Conservation (phyloP, 2,329 filamentous ascomycete species). For the Purpureocillium takamizusanense region DNA sequence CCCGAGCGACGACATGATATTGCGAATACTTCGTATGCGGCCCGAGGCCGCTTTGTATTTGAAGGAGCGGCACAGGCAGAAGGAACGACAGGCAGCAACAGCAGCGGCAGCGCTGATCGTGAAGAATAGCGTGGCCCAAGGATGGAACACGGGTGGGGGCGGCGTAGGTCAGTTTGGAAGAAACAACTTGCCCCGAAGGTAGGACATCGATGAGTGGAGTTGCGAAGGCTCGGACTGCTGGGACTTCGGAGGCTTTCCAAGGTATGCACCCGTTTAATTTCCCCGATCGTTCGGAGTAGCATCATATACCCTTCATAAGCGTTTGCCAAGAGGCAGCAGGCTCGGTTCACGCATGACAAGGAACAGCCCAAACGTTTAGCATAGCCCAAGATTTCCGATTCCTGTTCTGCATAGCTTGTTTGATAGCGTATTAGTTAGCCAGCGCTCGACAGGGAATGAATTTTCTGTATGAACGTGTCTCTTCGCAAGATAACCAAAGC, state of each 20-base stretch:
- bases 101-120: conserved; percentile 93
- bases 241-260: too few relatives aligned
- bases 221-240: not conserved
- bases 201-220: conserved; percentile 8
- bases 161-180: conserved; percentile 31
- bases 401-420: too few relatives aligned
- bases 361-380: too few relatives aligned
- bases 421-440: too few relatives aligned
- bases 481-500: too few relatives aligned
- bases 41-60: conserved; percentile 83
- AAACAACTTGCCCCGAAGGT: conserved; percentile 39
- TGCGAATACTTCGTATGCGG: conserved; percentile 89
- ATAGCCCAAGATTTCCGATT: too few relatives aligned
- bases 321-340: not conserved
- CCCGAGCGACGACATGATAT: conserved; percentile 95
- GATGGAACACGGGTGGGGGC: conserved; percentile 37
- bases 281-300: not conserved
- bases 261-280: not conserved
- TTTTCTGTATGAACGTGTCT: too few relatives aligned
- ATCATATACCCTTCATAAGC: conserved; percentile 1
- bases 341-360: too few relatives aligned
- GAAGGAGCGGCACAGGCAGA: conserved; percentile 83
- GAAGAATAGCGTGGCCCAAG: conserved; percentile 68
- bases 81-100: conserved; percentile 82
- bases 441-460: too few relatives aligned